Evolutionary conservation across 2,329 filamentous ascomycete species (phyloP), one percentile per base, ranked within the genome.

Genomic region (Paramyrothecium roridum): DNA sequence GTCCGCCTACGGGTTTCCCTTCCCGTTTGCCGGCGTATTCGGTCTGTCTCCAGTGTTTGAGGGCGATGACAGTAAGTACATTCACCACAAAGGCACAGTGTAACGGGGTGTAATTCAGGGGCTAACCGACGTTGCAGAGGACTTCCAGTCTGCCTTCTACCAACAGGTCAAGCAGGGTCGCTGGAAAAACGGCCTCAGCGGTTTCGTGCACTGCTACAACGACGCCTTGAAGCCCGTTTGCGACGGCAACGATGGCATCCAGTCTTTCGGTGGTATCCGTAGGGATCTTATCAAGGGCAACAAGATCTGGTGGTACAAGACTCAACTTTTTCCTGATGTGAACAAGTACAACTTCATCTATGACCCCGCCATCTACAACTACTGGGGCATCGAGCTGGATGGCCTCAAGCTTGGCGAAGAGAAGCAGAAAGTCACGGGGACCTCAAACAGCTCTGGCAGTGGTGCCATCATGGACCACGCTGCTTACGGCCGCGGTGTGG

Each of bases 231-330:
- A 60, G 51, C 19, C 23, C 13, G 54, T 52, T n/a, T 62, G 60
- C 52, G 47, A 56, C n/a, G 57, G 57, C 23, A 50, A 57, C 46
- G 60, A 62, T 47, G 60, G 53, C 11, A 52, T 62, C 48, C 60
- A 62, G 55, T 59, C 60, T 19, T 30, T 60, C 20, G 60, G 58
- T 16, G 60, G 60, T 8, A 50, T 60, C 47, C 55, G 53, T 33
- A 26, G 47, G 20, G 58, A 56, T 40, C 52, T 62, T n/a, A 55
- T 68, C 13, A 61, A 64, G 10, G 65, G 68, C 53, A 63, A 65
- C 10, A 62, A 59, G 52, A 56, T 54, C 21, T 71, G 69, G 60
- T 72, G 69, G 65, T 59, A 66, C 23, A 62, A 66, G 16, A 56
- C 59, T 26, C 43, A 54, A 34, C 19, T 55, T 19, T 62, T 54